Evolutionary conservation across 1,284 basidiomycete species (phyloP).

Genomic region (Stygiomarasmius scandens): DNA sequence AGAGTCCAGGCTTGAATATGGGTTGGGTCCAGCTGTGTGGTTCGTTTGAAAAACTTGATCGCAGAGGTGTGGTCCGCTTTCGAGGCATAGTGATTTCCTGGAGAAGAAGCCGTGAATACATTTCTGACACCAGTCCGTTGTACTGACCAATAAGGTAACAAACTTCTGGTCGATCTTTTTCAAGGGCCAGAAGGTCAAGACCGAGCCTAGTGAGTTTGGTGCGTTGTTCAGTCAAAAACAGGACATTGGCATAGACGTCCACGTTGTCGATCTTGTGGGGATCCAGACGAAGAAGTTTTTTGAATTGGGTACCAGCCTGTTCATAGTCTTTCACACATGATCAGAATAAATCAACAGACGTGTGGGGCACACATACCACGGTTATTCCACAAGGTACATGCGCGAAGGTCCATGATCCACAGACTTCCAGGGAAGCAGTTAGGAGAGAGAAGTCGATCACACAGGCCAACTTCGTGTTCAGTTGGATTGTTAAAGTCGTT

Average conservation of each 20-base stretch:
- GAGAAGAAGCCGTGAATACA: not conserved
- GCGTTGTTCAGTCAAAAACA: constrained; percentile 6
- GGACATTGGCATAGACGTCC: constrained; percentile 12
- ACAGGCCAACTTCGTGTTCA: constrained; percentile 10
- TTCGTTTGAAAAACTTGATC: constrained; percentile 27
- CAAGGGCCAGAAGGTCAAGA: constrained; percentile 3
- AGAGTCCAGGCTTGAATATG: constrained; percentile 24
- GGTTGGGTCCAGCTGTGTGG: constrained; percentile 24
- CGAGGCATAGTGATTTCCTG: constrained; percentile 24
- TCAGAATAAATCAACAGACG: not conserved
- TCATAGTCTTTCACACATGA: constrained; percentile 1
- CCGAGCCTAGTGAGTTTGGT: constrained; percentile 12
- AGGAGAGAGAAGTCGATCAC: constrained; percentile 10
- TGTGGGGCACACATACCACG: not conserved
- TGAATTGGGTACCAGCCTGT: constrained; percentile 12
- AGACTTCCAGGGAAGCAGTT: constrained; percentile 12
- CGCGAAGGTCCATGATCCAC: constrained; percentile 18
- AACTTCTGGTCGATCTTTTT: constrained; percentile 16
- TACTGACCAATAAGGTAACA: constrained; percentile 15
- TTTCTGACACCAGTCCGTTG: too few species aligned
- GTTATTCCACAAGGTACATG: constrained; percentile 9
- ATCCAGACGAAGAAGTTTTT: constrained; percentile 10
- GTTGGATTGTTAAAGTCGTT: constrained; percentile 14
- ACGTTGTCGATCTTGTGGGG: constrained; percentile 15
- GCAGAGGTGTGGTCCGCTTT: constrained; percentile 26